Conservation (phyloP, 148 eudicot species). For the Amaranthus cruentus region DNA sequence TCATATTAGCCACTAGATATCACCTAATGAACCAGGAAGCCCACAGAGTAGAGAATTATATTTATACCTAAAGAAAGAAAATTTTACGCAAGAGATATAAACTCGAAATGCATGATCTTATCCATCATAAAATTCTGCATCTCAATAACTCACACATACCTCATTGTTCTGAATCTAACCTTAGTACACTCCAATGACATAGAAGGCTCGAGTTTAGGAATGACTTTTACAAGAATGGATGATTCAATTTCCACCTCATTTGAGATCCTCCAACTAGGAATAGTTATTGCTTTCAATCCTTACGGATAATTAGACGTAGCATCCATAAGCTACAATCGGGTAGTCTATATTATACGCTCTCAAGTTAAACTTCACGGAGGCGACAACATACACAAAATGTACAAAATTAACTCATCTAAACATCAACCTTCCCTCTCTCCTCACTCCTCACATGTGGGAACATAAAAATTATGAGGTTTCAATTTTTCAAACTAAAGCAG, state of each 20-base stretch:
- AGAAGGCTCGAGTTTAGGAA: not conserved
- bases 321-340: not conserved
- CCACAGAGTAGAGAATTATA: not conserved
- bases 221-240: not conserved
- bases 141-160: not conserved
- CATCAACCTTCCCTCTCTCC: not conserved
- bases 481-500: not conserved
- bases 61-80: not conserved
- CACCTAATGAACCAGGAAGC: not conserved
- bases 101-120: not conserved
- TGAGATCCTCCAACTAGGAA: not conserved
- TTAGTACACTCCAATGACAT: not conserved
- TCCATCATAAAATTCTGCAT: not conserved
- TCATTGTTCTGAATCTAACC: not conserved
- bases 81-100: not conserved
- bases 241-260: not conserved
- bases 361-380: not conserved
- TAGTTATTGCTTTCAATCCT: not conserved
- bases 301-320: not conserved
- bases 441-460: too few species aligned
- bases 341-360: not conserved
- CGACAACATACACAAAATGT: not conserved
- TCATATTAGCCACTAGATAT: not conserved
- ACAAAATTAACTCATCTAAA: not conserved
- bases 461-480: not conserved